Evolutionary conservation across 164 flowering plant species (phyloP), one percentile per base, ranked within the genome.

Genomic region (Vitis labrusca): DNA sequence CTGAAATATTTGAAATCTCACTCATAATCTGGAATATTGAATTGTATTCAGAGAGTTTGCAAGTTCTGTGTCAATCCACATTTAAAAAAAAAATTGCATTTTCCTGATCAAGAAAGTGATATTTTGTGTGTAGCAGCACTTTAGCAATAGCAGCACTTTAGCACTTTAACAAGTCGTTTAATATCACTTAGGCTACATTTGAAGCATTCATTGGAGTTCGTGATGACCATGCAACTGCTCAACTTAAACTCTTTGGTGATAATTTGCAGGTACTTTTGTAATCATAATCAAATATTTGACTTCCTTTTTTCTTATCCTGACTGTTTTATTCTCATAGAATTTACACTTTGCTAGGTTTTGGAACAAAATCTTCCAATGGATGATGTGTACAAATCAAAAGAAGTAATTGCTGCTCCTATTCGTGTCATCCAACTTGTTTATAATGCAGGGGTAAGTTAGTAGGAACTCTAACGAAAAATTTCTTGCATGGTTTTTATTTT

Each of bases 291-390:
- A 61, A 17, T 53, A 14, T 27, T 67, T 14, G 29, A n/a, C 30
- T 27, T 11, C 16, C 51, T 59, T 64, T 58, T 12, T 52, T 58
- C 29, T 30, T 61, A n/a, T 15, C 9, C 10, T 58, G 37, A 16
- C 14, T 58, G 17, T 37, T 63, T 30, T 27, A 65, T 55, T 47
- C 37, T 23, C 47, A 23, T 70, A 63, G 55, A 32, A 32, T 2
- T 63, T 16, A 8, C 49, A 13, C 63, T 52, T 27, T 50, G 70
- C 50, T 71, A 94, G 97, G 76, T 84, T 69, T 77, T 94, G 88
- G 99, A 94, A 74, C 77, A 84, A 79, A 91, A 92, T 85, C 97
- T 94, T 73, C 99, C 99, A 59, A 75, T 94, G 87, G 95, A 91
- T 55, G 75, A 77, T 70, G 68, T 70, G 3, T 94, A 86, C 79